Percentiles rank a stretch among this genome's conserved stretches.
These are phyloP conservation scores for Comarum palustre DNA, from an alignment of 306 rosid species.

Conservation along the genomic window DNA sequence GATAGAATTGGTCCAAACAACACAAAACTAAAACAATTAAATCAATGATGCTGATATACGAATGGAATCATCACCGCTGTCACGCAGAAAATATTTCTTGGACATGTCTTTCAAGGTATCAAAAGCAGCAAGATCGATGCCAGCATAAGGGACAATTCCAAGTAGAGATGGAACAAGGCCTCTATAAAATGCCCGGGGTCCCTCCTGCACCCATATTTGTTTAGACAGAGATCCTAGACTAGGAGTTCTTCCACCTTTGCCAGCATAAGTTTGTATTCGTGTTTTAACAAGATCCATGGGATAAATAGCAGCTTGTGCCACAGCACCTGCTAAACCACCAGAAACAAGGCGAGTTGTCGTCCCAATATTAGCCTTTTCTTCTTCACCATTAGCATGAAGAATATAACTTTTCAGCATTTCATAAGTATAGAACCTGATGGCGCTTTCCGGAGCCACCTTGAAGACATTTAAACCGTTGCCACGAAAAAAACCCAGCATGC, in stretches of 20 bases:
- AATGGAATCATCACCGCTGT: conserved; percentile 43
- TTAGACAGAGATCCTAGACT: conserved; percentile 52
- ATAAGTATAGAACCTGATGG: conserved; percentile 66
- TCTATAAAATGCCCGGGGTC: conserved; percentile 80
- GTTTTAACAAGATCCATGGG: conserved; percentile 90
- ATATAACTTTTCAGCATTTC: conserved; percentile 63
- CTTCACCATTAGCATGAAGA: conserved; percentile 48
- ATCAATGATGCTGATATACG: neutral
- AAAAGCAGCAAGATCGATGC: conserved; percentile 84
- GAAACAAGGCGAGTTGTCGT: conserved; percentile 54
- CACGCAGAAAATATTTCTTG: conserved; percentile 59
- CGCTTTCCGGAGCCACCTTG: conserved; percentile 90
- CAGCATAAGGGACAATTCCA: conserved; percentile 89
- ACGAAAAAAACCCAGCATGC: conserved; percentile 67
- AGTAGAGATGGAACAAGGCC: conserved; percentile 77
- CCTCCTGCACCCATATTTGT: conserved; percentile 78
- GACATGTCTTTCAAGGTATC: conserved; percentile 82
- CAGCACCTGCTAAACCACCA: conserved; percentile 91
- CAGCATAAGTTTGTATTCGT: conserved; percentile 56
- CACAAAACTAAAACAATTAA: neutral
- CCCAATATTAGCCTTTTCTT: conserved; percentile 49
- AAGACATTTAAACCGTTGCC: conserved; percentile 84
- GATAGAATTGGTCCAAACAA: conserved; percentile 31
- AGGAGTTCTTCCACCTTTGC: conserved; percentile 56
- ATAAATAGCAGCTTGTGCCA: conserved; percentile 79